Conservation (phyloP, 2,329 filamentous ascomycete species). For the Grosmannia serpens region DNA sequence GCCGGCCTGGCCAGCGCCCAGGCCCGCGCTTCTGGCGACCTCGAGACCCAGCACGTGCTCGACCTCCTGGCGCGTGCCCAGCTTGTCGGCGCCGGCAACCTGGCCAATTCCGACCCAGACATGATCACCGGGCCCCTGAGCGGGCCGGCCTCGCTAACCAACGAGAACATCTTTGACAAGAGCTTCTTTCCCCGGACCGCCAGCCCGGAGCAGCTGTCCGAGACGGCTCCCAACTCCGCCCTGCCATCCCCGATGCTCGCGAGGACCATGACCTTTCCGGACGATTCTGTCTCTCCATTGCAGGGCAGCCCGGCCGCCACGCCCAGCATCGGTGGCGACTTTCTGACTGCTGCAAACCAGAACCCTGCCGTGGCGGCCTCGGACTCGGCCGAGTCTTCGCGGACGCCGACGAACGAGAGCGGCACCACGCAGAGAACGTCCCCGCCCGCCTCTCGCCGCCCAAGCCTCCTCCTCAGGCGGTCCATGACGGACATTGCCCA, state of each 20-base stretch:
- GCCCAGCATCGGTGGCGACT: neutral
- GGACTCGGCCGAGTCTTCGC: constrained; percentile 38
- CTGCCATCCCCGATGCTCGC: constrained; percentile 13
- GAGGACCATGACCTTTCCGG: neutral
- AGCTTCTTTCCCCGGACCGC: constrained; percentile 52
- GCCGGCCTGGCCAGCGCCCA: constrained; percentile 73
- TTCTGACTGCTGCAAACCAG: neutral
- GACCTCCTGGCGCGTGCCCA: constrained; percentile 76
- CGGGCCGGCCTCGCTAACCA: constrained; percentile 62
- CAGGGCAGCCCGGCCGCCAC: neutral
- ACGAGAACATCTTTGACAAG: constrained; percentile 74
- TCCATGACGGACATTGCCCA: constrained; percentile 77
- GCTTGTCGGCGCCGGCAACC: constrained; percentile 57
- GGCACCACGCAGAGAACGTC: constrained; percentile 37
- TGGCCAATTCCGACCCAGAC: constrained; percentile 32
- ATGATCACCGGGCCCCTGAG: constrained; percentile 54
- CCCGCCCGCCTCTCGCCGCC: constrained; percentile 47
- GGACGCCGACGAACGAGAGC: constrained; percentile 45
- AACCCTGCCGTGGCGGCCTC: constrained; percentile 3
- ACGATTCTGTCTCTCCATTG: neutral
- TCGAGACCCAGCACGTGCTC: constrained; percentile 82
- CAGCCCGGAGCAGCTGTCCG: constrained; percentile 33
- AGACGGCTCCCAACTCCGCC: neutral
- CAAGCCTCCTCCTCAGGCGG: constrained; percentile 55
- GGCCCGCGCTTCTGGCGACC: constrained; percentile 68